A percentile compares a stretch with the other conserved stretches of the same genome.
Conservation (phyloP, 2,329 filamentous ascomycete genomes). For the Xylariaceae sp. region DNA sequence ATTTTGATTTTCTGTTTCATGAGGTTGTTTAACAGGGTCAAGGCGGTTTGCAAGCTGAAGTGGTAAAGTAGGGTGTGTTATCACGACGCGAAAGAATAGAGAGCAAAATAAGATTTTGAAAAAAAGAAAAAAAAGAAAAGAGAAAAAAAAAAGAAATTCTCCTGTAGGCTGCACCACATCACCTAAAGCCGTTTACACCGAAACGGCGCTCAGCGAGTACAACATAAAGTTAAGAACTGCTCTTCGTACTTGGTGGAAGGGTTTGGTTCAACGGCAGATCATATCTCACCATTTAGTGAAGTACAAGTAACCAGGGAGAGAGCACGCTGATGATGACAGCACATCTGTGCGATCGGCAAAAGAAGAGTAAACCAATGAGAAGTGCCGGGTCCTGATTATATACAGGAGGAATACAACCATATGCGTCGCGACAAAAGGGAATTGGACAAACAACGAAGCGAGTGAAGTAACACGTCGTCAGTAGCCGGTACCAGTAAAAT, state of each 20-base stretch:
- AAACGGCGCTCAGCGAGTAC: constrained; percentile 20
- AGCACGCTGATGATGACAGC: not conserved
- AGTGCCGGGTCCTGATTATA: constrained; percentile 3
- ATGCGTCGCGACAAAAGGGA: constrained; percentile 1
- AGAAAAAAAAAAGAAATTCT: too few relatives aligned
- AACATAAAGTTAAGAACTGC: not conserved
- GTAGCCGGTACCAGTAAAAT: constrained; percentile 10
- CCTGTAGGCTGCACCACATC: too few relatives aligned
- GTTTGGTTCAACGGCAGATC: not conserved
- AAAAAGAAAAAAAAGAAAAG: not conserved
- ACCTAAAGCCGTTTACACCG: constrained; percentile 3
- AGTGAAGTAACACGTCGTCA: constrained; percentile 11
- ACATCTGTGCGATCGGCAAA: not conserved
- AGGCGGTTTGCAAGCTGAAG: too few relatives aligned
- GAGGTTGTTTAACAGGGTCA: too few relatives aligned
- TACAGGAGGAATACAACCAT: constrained; percentile 9
- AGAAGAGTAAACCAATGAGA: not conserved
- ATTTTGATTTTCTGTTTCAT: not conserved
- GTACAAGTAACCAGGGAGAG: too few relatives aligned
- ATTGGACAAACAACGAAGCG: constrained; percentile 10
- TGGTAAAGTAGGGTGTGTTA: too few relatives aligned
- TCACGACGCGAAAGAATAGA: too few relatives aligned
- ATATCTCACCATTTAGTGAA: too few relatives aligned
- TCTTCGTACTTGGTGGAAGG: not conserved
- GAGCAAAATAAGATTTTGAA: too few relatives aligned